Evolutionary conservation across 192 early-diverging fungal species (phyloP).

Genomic region (Rhizoclosmatium sp.): DNA sequence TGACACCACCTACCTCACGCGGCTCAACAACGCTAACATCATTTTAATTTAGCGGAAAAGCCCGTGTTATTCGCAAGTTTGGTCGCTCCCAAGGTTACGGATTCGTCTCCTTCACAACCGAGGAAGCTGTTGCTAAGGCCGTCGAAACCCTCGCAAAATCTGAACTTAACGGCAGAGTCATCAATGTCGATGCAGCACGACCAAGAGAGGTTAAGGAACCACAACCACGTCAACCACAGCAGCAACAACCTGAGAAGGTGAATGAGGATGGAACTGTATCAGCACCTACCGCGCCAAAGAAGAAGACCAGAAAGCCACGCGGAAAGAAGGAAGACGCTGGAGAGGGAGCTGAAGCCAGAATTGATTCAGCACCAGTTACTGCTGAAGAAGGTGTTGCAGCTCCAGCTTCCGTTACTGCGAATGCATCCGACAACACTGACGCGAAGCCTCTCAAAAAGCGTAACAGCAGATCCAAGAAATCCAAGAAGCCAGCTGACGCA

Average conservation of each 20-base stretch:
- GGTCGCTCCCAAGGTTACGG: constrained; percentile 91
- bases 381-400: not conserved
- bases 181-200: constrained; percentile 91
- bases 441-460: constrained; percentile 31
- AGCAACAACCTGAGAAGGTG: not conserved
- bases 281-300: not conserved
- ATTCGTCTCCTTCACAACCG: constrained; percentile 84
- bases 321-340: constrained; percentile 14
- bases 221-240: constrained; percentile 44
- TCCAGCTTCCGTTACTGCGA: constrained; percentile 30
- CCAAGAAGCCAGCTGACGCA: not conserved
- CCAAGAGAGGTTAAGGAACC: constrained; percentile 55
- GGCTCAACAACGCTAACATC: not conserved
- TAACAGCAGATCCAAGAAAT: constrained; percentile 8
- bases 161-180: constrained; percentile 68
- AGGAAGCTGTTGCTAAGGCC: constrained; percentile 75
- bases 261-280: not conserved
- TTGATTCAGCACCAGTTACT: constrained; percentile 9
- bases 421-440: constrained; percentile 39
- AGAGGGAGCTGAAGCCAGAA: constrained; percentile 11
- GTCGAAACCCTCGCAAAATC: constrained; percentile 71
- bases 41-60: constrained; percentile 61
- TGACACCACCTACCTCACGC: too few relatives aligned
- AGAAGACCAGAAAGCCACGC: not conserved
- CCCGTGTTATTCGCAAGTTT: constrained; percentile 82